Evolutionary conservation across 2,329 filamentous ascomycete genomes (phyloP), one percentile per base, ranked within the genome.

Genomic region (Pseudogymnoascus sp.): DNA sequence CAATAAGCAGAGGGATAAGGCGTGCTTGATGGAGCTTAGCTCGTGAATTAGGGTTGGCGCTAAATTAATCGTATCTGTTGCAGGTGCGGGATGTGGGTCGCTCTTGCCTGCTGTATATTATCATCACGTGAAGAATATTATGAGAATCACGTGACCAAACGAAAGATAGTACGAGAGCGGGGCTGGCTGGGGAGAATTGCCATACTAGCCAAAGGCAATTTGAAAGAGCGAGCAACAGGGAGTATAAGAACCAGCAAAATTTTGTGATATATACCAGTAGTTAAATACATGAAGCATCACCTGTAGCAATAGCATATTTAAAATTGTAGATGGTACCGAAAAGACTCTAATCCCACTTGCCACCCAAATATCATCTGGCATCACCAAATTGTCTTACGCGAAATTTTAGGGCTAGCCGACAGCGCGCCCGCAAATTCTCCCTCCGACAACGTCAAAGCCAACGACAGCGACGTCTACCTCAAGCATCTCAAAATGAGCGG

Each of bases 401-500:
- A 60, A 60, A 38, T 60, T 60, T 60, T 38, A 60, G 33, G 50
- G 50, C 50, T 56, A 56, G 37, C 59, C 33, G 59, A 38, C 59
- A 60, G 31, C 59, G 59, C 33, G 19, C 59, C 59, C 59, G 59
- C 59, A 60, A 60, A 60, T 38, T 60, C 59, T 60, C 59, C 33
- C 33, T 42, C 37, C 19, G 33, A 38, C 59, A 60, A 42, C 59
- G 59, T 56, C 50, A 56, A 60, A 38, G 59, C 23, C 59, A 60
- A 60, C 59, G 59, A 38, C 59, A 60, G 59, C 59, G 59, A 60
- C 33, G 33, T 60, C 59, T 60, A 60, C 37, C 37, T 38, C 33
- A 60, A 60, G 59, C 59, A 60, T 38, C 33, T 42, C 33, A 71
- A 65, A 35, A 88, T 88, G 85, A 85, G 82, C 76, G 80, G 77